These are phyloP conservation scores for Spathaspora sp. DNA, from an alignment of 1,139 yeast genomes.

Conservation along the genomic window DNA sequence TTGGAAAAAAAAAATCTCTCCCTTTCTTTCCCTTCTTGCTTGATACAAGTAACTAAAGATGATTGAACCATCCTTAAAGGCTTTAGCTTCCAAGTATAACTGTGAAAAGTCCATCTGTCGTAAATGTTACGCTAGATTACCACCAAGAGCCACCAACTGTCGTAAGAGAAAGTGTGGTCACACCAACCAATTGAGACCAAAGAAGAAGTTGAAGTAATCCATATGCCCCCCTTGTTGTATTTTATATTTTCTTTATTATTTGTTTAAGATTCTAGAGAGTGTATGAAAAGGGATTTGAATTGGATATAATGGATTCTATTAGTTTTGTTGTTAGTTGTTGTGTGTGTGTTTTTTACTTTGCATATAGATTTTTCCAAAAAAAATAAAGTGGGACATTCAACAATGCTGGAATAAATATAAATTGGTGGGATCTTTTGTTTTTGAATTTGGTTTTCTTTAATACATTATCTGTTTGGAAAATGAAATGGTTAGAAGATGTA, in stretches of 20 bases:
- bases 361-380: not conserved
- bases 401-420: not conserved
- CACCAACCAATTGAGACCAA: conserved; percentile 99
- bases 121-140: conserved; percentile 99
- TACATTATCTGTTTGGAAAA: not conserved
- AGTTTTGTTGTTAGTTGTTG: not conserved
- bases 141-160: conserved; percentile 99
- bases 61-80: conserved; percentile 99
- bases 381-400: not conserved
- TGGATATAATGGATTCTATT: not conserved
- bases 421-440: not conserved
- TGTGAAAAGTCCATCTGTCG: conserved; percentile 99
- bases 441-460: not conserved
- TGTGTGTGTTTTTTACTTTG: not conserved
- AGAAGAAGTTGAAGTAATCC: conserved; percentile 97
- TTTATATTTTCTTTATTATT: conserved; percentile 7
- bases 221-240: conserved; percentile 24
- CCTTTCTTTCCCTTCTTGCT: not conserved
- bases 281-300: not conserved
- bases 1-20: conserved; percentile 3
- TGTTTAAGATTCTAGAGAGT: not conserved
- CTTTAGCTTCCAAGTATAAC: conserved; percentile 99
- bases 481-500: conserved; percentile 1
- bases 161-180: conserved; percentile 99
- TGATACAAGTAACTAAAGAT: conserved; percentile 37